phyloP scores from a whole-genome alignment of 352 stramenopile genomes.

The Globisporangium recalcitrans region DNA sequence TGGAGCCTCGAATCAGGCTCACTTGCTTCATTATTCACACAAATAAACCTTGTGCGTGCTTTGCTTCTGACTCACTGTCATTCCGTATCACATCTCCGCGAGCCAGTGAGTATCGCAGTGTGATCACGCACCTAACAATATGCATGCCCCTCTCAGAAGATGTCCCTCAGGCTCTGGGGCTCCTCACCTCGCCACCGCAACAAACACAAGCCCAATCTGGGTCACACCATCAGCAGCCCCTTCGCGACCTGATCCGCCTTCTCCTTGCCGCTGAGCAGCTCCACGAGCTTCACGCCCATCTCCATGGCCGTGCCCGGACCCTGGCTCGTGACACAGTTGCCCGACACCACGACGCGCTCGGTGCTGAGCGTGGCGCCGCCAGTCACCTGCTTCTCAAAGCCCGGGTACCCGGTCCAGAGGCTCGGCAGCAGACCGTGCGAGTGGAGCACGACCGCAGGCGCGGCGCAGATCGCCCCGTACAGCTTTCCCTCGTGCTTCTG shows the following conservation, averaged over 20 bases:
- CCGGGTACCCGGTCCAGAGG: conserved; percentile 58
- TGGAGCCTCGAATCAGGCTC: not conserved
- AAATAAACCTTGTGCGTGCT: not conserved
- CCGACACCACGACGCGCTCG: conserved; percentile 60
- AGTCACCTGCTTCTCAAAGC: conserved; percentile 62
- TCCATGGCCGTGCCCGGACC: conserved; percentile 75
- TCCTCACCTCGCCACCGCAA: not conserved
- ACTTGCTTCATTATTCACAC: not conserved
- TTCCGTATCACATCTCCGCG: no score
- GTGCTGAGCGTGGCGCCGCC: conserved; percentile 26
- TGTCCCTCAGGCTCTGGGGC: not conserved
- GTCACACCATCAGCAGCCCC: conserved; percentile 37
- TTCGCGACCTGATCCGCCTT: conserved; percentile 61
- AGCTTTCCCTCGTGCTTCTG: conserved; percentile 59
- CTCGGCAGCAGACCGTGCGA: conserved; percentile 51
- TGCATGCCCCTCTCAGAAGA: not conserved
- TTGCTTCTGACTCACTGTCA: not conserved
- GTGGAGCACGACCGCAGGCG: conserved; percentile 66
- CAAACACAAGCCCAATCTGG: not conserved
- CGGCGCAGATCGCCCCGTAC: conserved; percentile 76
- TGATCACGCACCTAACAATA: not conserved
- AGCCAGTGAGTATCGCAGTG: no score
- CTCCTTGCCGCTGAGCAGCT: conserved; percentile 57
- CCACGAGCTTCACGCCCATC: conserved; percentile 79
- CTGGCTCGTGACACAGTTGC: conserved; percentile 75